These are phyloP conservation scores for Citrus mangshanensis DNA, from an alignment of 345 rosid genomes.

Conservation along the genomic window DNA sequence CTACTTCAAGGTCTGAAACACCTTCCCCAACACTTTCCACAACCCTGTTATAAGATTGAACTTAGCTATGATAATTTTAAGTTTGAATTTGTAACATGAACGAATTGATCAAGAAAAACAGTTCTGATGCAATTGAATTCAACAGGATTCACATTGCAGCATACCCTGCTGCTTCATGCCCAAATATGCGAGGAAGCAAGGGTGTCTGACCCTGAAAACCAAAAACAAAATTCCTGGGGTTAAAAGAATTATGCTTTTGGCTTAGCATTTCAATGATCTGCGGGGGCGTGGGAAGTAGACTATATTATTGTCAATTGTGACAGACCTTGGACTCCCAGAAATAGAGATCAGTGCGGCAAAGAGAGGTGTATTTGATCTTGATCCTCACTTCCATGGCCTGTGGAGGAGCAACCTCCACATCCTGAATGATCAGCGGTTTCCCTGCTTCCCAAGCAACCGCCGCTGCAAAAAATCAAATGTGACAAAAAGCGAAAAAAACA, in stretches of 20 bases:
- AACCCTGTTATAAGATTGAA: conserved; percentile 21
- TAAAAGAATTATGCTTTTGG: background rate
- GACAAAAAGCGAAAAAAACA: background rate
- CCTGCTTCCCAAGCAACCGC: conserved; percentile 41
- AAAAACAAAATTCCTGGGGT: background rate
- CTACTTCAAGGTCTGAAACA: conserved; percentile 31
- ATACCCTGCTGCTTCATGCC: conserved; percentile 30
- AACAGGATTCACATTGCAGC: background rate
- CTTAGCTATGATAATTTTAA: background rate
- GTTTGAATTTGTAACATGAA: background rate
- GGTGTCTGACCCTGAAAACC: conserved; percentile 15
- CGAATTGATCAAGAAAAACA: background rate
- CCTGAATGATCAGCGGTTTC: conserved; percentile 36
- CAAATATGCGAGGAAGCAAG: conserved; percentile 26
- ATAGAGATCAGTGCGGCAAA: conserved; percentile 36
- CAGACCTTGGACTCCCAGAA: conserved; percentile 33
- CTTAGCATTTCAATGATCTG: background rate
- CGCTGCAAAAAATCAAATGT: conserved; percentile 15
- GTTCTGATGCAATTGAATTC: too few relatives aligned
- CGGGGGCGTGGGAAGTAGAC: too few relatives aligned
- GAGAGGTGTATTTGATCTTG: conserved; percentile 28
- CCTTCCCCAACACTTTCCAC: conserved; percentile 45
- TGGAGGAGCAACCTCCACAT: conserved; percentile 41
- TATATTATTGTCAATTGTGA: background rate
- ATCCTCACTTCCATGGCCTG: conserved; percentile 34